Evolutionary conservation across 177 flowering plant genomes (phyloP).

Genomic region (Vitis hybrid): DNA sequence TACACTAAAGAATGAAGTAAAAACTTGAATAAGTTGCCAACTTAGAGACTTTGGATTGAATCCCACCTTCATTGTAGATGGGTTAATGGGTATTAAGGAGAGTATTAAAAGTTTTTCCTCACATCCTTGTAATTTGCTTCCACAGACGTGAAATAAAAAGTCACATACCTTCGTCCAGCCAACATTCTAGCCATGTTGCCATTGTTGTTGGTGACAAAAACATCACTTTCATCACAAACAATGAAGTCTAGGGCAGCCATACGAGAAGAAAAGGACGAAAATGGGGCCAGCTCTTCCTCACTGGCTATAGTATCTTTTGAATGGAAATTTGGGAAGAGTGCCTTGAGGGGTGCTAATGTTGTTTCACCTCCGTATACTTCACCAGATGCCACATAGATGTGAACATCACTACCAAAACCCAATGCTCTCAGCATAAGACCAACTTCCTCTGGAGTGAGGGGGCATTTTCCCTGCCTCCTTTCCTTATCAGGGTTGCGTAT

Average conservation of each 20-base stretch:
- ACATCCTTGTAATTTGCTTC: background rate
- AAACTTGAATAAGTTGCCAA: too few relatives aligned
- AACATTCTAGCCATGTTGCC: slow-evolving; percentile 98
- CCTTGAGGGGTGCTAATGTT: slow-evolving; percentile 52
- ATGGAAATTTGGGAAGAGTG: slow-evolving; percentile 50
- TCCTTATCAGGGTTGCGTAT: slow-evolving; percentile 76
- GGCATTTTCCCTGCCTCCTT: slow-evolving; percentile 65
- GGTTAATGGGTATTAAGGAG: background rate
- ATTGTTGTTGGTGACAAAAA: slow-evolving; percentile 83
- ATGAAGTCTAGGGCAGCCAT: slow-evolving; percentile 57
- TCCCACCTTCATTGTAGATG: too few relatives aligned
- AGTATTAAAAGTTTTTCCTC: background rate
- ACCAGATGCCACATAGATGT: slow-evolving; percentile 59
- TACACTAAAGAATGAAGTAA: too few relatives aligned
- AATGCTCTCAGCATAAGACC: slow-evolving; percentile 55
- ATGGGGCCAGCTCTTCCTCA: slow-evolving; percentile 40
- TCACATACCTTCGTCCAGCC: slow-evolving; percentile 91
- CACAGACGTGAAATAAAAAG: background rate
- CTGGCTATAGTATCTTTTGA: slow-evolving; percentile 47
- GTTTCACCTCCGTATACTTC: slow-evolving; percentile 54
- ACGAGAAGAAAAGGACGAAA: slow-evolving; percentile 47
- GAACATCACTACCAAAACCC: slow-evolving; percentile 47
- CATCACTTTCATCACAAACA: slow-evolving; percentile 53
- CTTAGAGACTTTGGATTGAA: too few relatives aligned
- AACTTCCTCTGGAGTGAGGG: slow-evolving; percentile 56